phyloP scores from a whole-genome alignment of 768 basidiomycete species.

The Daedaleopsis sinensis region DNA sequence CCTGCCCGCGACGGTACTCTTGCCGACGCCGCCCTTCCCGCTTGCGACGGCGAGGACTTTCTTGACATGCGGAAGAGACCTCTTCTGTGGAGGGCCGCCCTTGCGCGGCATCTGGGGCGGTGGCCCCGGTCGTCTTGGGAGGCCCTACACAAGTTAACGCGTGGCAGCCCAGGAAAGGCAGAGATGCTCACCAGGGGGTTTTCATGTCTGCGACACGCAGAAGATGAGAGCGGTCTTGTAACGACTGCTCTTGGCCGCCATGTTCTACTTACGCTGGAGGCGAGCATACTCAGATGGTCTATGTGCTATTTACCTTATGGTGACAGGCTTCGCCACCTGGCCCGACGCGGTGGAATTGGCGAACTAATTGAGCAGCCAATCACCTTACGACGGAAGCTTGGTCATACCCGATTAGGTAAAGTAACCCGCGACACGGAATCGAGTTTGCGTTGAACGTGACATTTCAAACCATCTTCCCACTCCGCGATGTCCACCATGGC shows the following conservation, averaged over 20 bases:
- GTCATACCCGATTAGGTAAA: too few species aligned
- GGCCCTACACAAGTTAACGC: slow-evolving; percentile 28
- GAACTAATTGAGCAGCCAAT: too few species aligned
- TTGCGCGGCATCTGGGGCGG: slow-evolving; percentile 65
- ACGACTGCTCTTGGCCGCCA: not conserved
- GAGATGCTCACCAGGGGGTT: slow-evolving; percentile 53
- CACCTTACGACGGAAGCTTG: too few species aligned
- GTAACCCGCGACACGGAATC: too few species aligned
- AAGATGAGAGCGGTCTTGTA: slow-evolving; percentile 2
- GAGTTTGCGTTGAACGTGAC: too few species aligned
- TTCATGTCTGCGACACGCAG: slow-evolving; percentile 40
- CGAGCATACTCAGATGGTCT: not conserved
- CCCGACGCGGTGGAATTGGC: too few species aligned
- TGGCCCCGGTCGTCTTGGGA: slow-evolving; percentile 28
- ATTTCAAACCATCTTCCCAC: too few species aligned
- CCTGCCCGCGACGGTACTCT: slow-evolving; percentile 89
- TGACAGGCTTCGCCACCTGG: too few species aligned
- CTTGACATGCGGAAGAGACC: slow-evolving; percentile 70
- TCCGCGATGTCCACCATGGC: too few species aligned
- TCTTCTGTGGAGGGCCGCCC: slow-evolving; percentile 54
- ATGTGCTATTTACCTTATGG: too few species aligned
- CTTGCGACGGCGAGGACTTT: slow-evolving; percentile 85
- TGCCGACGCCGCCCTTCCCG: slow-evolving; percentile 96
- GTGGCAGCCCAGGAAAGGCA: slow-evolving; percentile 1
- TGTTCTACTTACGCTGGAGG: not conserved